phyloP scores from a whole-genome alignment of 345 rosid genomes.

The Pistacia atlantica region DNA sequence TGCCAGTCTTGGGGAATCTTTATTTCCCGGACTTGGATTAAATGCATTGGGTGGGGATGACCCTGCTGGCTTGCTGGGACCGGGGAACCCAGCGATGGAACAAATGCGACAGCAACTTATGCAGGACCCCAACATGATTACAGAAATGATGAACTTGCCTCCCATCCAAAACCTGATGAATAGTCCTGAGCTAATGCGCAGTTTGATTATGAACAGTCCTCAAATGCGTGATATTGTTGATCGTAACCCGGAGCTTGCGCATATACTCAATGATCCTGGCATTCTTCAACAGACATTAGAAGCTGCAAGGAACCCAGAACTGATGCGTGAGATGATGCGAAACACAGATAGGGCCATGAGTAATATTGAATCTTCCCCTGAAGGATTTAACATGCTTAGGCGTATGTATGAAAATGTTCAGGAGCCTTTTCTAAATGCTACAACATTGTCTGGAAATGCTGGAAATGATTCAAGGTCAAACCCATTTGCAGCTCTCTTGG shows the following conservation, averaged over 20 bases:
- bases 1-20: constrained; percentile 49
- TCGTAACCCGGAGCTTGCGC: constrained; percentile 80
- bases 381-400: constrained; percentile 82
- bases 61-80: constrained; percentile 46
- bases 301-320: constrained; percentile 78
- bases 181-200: constrained; percentile 67
- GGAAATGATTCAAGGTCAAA: constrained; percentile 47
- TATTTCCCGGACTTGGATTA: constrained; percentile 61
- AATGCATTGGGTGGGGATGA: constrained; percentile 47
- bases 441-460: constrained; percentile 52
- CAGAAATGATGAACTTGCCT: constrained; percentile 73
- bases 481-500: constrained; percentile 69
- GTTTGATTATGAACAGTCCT: constrained; percentile 73
- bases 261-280: constrained; percentile 72
- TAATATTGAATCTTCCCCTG: constrained; percentile 82
- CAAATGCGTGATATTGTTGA: constrained; percentile 78
- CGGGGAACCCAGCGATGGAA: constrained; percentile 68
- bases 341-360: constrained; percentile 87
- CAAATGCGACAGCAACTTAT: constrained; percentile 71
- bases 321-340: constrained; percentile 89
- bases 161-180: constrained; percentile 67
- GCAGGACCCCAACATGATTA: constrained; percentile 62
- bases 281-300: constrained; percentile 73
- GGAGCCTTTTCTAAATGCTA: constrained; percentile 78
- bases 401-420: constrained; percentile 90